These are phyloP conservation scores for Aurantiochytrium sp. DNA, from an alignment of 108 stramenopile species.

Conservation along the genomic window DNA sequence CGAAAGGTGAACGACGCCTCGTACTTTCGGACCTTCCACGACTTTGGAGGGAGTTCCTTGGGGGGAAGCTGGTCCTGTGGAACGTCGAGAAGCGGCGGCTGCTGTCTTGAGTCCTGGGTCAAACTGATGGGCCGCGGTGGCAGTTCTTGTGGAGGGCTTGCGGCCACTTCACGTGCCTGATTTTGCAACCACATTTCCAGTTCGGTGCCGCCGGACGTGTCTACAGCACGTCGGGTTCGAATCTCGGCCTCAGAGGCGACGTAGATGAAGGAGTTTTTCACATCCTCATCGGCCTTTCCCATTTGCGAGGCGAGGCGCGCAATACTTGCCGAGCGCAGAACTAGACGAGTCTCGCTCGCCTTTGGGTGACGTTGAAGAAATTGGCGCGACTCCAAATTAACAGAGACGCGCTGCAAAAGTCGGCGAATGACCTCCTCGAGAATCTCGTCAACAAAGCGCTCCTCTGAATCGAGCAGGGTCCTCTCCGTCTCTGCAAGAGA, in stretches of 20 bases:
- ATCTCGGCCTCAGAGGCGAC: not conserved
- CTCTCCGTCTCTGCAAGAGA: not conserved
- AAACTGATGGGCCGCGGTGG: no score
- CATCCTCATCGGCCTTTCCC: not conserved
- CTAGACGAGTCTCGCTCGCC: not conserved
- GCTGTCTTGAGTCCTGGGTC: not conserved
- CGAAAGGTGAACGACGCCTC: not conserved
- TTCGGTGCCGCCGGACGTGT: not conserved
- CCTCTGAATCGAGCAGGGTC: not conserved
- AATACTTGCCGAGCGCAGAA: not conserved
- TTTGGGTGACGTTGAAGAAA: not conserved
- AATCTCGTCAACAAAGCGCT: not conserved
- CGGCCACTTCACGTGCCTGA: not conserved
- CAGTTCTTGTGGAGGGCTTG: not conserved
- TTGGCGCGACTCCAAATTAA: not conserved
- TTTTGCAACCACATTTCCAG: not conserved
- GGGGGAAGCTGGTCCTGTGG: no score
- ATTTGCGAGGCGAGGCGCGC: not conserved
- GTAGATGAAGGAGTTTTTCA: not conserved
- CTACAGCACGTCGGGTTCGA: not conserved
- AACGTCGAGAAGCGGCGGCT: not conserved
- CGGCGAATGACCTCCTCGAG: not conserved
- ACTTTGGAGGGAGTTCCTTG: not conserved
- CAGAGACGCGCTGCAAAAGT: not conserved
- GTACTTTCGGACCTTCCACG: not conserved